Base-by-base conservation (phyloP, 495 filamentous ascomycete genomes). In the Daldinia vernicosa region DNA sequence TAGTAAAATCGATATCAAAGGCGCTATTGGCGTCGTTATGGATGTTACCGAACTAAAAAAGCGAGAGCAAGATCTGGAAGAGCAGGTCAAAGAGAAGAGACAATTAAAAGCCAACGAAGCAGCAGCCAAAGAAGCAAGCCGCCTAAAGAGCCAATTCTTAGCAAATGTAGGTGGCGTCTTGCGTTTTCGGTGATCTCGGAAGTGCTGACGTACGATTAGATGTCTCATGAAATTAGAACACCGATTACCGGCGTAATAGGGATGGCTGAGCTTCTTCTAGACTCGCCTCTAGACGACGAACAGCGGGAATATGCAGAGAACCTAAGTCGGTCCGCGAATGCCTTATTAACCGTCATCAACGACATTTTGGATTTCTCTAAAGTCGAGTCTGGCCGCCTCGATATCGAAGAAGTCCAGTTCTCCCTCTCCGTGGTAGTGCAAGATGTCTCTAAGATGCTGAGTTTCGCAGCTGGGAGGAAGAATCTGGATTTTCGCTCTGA, bases 301-400 rank as follows among this genome's bases (percentile, higher is more conserved):
- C 92, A 95, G 72, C 82, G 83, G 24, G 92, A 95, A 40, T 92
- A 87, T 60, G 88, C 91, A 0, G 89, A 91, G 45, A 93, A 93
- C 66, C 90, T 97, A 30, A 88, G 93, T 69, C 86, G 92, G 19
- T 95, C 92, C 0, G 93, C 89, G 0, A 93, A 93, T 58, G 87
- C 90, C 2, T 80, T 97, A n/a, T 79, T 97, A 19, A 92, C 91
- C 3, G 90, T 97, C 24, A 95, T 97, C 77, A 96, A 97, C 64
- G 93, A 97, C 70, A 94, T 95, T 39, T 82, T 97, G 3, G 93
- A 96, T 75, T 90, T 95, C 69, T 94, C 92, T 2, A 97, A 96
- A 74, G 87, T 97, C 17, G 94, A 95, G 66, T 92, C 90, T 11
- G 93, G 92, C 4, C 80, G 85, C 7, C 76, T 93, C 14, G 90